Conservation (phyloP, 2,329 filamentous ascomycete genomes). For the Teratosphaeria pseudoeucalypti region DNA sequence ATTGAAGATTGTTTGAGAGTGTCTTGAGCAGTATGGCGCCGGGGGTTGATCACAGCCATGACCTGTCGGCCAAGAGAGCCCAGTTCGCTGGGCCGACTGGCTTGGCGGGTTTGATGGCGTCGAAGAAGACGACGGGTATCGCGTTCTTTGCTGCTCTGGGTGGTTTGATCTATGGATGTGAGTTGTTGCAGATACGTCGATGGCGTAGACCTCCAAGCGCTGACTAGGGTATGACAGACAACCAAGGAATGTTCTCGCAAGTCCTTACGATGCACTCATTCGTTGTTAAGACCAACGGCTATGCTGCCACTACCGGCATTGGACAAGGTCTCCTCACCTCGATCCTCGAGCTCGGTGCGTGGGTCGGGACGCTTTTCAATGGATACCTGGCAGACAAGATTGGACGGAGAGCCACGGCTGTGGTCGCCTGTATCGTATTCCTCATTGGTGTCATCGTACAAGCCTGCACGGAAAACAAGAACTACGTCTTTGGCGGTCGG, state of each 20-base stretch:
- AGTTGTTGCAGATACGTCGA: conserved; percentile 1
- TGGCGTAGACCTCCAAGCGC: not conserved
- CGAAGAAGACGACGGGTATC: conserved; percentile 15
- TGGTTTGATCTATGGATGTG: conserved; percentile 19
- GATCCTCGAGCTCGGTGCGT: conserved; percentile 28
- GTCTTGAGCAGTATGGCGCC: not conserved
- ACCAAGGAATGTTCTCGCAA: conserved; percentile 19
- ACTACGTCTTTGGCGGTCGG: conserved; percentile 56
- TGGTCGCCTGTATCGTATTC: conserved; percentile 57
- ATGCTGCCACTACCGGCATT: conserved; percentile 8
- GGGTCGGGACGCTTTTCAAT: conserved; percentile 61
- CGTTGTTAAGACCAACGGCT: conserved; percentile 9
- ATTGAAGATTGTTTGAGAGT: not conserved
- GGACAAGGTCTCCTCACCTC: conserved; percentile 13
- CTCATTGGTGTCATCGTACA: conserved; percentile 54
- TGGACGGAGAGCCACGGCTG: conserved; percentile 58
- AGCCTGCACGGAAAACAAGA: conserved; percentile 1
- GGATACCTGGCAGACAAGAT: conserved; percentile 61
- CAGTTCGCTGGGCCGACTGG: conserved; percentile 15
- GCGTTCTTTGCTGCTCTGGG: conserved; percentile 18
- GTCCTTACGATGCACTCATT: conserved; percentile 18
- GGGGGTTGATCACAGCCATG: not conserved
- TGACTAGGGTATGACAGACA: conserved; percentile 8
- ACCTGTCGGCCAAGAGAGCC: conserved; percentile 13
- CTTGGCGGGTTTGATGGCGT: conserved; percentile 14